Conservation (phyloP, 257 asterid species). For the Thymus quinquecostatus region DNA sequence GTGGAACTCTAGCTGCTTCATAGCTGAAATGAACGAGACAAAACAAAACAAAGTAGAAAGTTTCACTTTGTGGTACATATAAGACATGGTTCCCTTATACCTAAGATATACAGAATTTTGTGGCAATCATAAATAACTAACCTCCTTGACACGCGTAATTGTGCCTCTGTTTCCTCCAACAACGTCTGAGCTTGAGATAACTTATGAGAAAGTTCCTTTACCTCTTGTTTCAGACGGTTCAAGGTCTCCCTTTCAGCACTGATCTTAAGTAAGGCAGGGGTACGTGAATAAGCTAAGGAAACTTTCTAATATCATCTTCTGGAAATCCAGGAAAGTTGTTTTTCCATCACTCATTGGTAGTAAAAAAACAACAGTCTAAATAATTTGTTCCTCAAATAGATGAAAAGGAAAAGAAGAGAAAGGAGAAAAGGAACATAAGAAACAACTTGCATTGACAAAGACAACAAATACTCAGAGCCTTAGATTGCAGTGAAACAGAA, state of each 20-base stretch:
- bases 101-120: conserved; percentile 22
- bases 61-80: conserved; percentile 27
- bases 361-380: background rate
- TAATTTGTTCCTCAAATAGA: conserved; percentile 7
- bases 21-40: conserved; percentile 41
- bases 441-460: background rate
- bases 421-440: background rate
- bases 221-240: conserved; percentile 77
- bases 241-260: conserved; percentile 75
- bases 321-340: conserved; percentile 19
- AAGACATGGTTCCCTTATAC: conserved; percentile 4
- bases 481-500: conserved; percentile 2
- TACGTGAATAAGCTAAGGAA: conserved; percentile 88
- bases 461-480: background rate
- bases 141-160: conserved; percentile 58
- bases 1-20: conserved; percentile 44
- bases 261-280: conserved; percentile 94
- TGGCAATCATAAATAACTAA: conserved; percentile 34
- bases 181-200: conserved; percentile 68
- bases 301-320: conserved; percentile 27
- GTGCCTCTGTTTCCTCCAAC: conserved; percentile 78
- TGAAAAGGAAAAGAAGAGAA: background rate
- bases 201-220: conserved; percentile 72
- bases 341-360: conserved; percentile 12
- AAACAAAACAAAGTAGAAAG: conserved; percentile 7